Percentiles rank a stretch among this genome's conserved stretches.
Conservation (phyloP, 2,329 filamentous ascomycete species). For the Diaporthe ampelina region DNA sequence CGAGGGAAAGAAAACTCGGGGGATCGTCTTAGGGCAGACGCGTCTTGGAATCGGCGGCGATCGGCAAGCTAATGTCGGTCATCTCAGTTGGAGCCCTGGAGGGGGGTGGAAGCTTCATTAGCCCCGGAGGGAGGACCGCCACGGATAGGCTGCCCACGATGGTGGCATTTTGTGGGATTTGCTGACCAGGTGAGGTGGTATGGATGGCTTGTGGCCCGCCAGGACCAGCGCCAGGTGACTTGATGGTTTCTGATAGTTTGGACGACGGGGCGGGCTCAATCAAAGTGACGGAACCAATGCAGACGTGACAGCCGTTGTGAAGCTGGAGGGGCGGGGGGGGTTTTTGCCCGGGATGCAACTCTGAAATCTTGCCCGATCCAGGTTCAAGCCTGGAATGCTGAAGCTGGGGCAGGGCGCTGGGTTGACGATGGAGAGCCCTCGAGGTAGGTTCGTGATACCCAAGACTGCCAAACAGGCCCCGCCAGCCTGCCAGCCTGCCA, state of each 20-base stretch:
- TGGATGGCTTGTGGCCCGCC: slow-evolving; percentile 6
- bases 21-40: slow-evolving; percentile 29
- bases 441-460: slow-evolving; percentile 6
- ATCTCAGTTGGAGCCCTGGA: slow-evolving; percentile 27
- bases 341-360: slow-evolving; percentile 38
- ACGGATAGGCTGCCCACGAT: not conserved
- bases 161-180: slow-evolving; percentile 7
- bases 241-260: slow-evolving; percentile 28
- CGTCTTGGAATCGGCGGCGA: slow-evolving; percentile 32
- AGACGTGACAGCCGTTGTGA: slow-evolving; percentile 32
- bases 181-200: slow-evolving; percentile 23
- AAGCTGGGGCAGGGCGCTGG: slow-evolving; percentile 4
- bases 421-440: not conserved
- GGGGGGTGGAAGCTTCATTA: slow-evolving; percentile 27
- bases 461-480: too few relatives aligned
- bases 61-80: slow-evolving; percentile 33
- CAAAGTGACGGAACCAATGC: slow-evolving; percentile 31
- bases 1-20: slow-evolving; percentile 9
- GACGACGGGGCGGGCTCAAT: slow-evolving; percentile 16
- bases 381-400: slow-evolving; percentile 30
- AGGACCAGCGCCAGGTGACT: slow-evolving; percentile 24
- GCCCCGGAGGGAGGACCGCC: slow-evolving; percentile 12
- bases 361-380: slow-evolving; percentile 36
- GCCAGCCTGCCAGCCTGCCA: not conserved
- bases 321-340: slow-evolving; percentile 27